These are phyloP conservation scores for Aspergillus niger DNA, from an alignment of 2,329 filamentous ascomycete species.

Conservation along the genomic window DNA sequence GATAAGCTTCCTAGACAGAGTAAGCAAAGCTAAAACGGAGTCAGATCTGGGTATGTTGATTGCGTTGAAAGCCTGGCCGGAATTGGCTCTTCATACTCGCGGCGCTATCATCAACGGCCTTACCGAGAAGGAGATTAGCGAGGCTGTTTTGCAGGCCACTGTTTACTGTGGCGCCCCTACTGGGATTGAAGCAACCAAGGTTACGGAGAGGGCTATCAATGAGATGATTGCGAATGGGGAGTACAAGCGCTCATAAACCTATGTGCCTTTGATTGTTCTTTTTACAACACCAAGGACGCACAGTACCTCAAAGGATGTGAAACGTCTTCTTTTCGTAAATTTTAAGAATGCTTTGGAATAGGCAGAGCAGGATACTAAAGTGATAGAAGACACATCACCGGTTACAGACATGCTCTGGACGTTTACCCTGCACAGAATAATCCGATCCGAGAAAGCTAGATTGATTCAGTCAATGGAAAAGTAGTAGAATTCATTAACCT, in stretches of 20 bases:
- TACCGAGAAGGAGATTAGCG: slow-evolving; percentile 63
- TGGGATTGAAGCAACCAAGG: slow-evolving; percentile 57
- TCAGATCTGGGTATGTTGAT: slow-evolving; percentile 63
- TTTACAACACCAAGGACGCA: too few relatives aligned
- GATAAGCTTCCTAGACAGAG: neutral
- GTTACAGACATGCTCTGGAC: too few relatives aligned
- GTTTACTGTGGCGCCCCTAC: slow-evolving; percentile 59
- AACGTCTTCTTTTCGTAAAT: too few relatives aligned
- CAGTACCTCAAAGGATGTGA: too few relatives aligned
- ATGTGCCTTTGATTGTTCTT: neutral
- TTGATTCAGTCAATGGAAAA: too few relatives aligned
- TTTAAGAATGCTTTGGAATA: too few relatives aligned
- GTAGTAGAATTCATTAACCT: too few relatives aligned
- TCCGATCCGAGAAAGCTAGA: too few relatives aligned
- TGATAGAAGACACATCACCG: too few relatives aligned
- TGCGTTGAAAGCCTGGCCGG: slow-evolving; percentile 60
- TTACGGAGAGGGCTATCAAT: slow-evolving; percentile 53
- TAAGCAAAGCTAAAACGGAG: neutral
- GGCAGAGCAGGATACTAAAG: too few relatives aligned
- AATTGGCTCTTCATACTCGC: slow-evolving; percentile 63
- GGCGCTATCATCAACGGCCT: slow-evolving; percentile 66
- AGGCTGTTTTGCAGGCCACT: slow-evolving; percentile 55
- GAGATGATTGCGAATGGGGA: slow-evolving; percentile 54
- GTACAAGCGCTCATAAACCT: slow-evolving; percentile 19
- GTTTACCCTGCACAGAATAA: too few relatives aligned